Conservation (phyloP, 2,329 filamentous ascomycete genomes). For the Ramularia endophylla region DNA sequence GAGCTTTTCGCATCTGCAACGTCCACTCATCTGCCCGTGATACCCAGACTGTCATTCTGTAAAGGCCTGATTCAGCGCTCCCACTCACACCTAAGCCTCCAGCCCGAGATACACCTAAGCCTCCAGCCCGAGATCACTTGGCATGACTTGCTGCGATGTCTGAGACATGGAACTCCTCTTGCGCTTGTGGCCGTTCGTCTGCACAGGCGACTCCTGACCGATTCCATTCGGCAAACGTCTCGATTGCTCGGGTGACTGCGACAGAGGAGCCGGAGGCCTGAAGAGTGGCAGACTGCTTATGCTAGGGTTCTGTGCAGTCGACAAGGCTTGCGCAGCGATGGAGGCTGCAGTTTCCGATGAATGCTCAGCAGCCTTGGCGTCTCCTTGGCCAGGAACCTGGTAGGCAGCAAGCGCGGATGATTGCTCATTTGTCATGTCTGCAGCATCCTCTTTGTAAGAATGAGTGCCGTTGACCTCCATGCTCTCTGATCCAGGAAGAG, state of each 20-base stretch:
- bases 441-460: constrained; percentile 5
- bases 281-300: constrained; percentile 23
- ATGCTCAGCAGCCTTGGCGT: constrained; percentile 1
- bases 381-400: neutral
- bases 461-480: constrained; percentile 10
- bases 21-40: too few species aligned
- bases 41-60: too few species aligned
- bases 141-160: too few species aligned
- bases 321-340: constrained; percentile 6
- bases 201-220: constrained; percentile 2
- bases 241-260: constrained; percentile 24
- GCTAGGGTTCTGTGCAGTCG: constrained; percentile 11
- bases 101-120: too few species aligned
- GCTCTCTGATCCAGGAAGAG: constrained; percentile 19
- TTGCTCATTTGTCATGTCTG: neutral
- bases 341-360: constrained; percentile 5
- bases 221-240: constrained; percentile 16
- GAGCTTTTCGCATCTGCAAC: constrained; percentile 5
- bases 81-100: too few species aligned
- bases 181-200: constrained; percentile 14
- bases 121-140: too few species aligned
- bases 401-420: neutral
- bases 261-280: constrained; percentile 24
- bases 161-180: constrained; percentile 19
- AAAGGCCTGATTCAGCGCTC: too few species aligned